Percentiles rank a stretch among this genome's conserved stretches.
Evolutionary conservation across 129 eudicot genomes (phyloP).

Genomic region (Tagetes patula): DNA sequence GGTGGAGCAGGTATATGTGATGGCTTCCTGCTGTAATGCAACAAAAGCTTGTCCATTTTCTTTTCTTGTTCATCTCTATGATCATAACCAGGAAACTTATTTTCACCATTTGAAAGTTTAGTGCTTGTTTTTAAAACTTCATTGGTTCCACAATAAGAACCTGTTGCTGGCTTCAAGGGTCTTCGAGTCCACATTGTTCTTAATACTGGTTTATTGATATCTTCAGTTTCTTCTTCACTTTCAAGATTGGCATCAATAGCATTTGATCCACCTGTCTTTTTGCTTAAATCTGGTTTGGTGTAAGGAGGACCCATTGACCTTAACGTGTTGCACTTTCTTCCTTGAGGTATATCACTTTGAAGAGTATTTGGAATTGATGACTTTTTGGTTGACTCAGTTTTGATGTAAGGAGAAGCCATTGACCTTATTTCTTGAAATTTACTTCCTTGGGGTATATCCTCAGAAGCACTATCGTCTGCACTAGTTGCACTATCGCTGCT

Average conservation of each 20-base stretch:
- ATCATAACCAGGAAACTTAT: slow-evolving; percentile 24
- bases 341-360: slow-evolving; percentile 25
- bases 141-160: slow-evolving; percentile 23
- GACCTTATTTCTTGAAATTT: slow-evolving; percentile 26
- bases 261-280: slow-evolving; percentile 15
- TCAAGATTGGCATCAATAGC: background rate
- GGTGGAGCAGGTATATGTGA: slow-evolving; percentile 28
- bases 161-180: slow-evolving; percentile 29
- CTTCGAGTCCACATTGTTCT: slow-evolving; percentile 65
- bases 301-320: slow-evolving; percentile 65
- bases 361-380: slow-evolving; percentile 12
- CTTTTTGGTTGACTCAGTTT: slow-evolving; percentile 31
- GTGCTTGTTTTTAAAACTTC: slow-evolving; percentile 25
- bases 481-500: slow-evolving; percentile 24
- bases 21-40: slow-evolving; percentile 46
- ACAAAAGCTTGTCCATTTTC: slow-evolving; percentile 48
- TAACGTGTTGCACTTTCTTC: slow-evolving; percentile 35
- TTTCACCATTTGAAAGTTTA: slow-evolving; percentile 15
- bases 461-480: slow-evolving; percentile 35
- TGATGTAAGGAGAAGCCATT: slow-evolving; percentile 57
- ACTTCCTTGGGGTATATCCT: slow-evolving; percentile 31
- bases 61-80: slow-evolving; percentile 45
- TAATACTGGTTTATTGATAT: slow-evolving; percentile 35
- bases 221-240: slow-evolving; percentile 19
- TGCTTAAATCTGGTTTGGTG: slow-evolving; percentile 35